phyloP scores from a whole-genome alignment of 1,284 basidiomycete species.

The Cryptococcus wingfieldii region DNA sequence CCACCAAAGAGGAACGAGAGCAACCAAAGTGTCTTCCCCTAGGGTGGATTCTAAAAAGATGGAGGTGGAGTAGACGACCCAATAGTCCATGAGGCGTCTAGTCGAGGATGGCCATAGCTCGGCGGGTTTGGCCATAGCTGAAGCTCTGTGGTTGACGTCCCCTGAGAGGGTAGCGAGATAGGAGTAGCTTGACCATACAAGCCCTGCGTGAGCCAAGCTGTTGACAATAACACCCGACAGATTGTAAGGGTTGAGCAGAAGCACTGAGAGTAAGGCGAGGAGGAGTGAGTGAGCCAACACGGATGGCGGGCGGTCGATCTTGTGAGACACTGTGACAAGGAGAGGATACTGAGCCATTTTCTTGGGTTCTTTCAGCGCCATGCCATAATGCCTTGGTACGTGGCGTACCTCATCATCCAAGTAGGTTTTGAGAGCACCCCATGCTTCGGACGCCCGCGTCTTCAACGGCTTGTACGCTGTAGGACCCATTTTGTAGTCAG shows the following conservation, averaged over 20 bases:
- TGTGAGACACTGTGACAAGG: neutral
- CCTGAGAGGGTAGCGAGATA: neutral
- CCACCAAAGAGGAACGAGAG: slow-evolving; percentile 11
- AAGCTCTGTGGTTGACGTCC: neutral
- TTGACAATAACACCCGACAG: slow-evolving; percentile 6
- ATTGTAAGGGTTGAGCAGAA: slow-evolving; percentile 13
- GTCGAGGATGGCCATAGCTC: neutral
- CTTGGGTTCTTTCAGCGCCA: neutral
- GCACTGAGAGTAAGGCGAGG: slow-evolving; percentile 4
- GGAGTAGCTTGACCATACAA: neutral
- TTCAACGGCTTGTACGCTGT: too few relatives aligned
- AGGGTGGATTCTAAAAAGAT: slow-evolving; percentile 1
- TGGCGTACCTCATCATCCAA: slow-evolving; percentile 2
- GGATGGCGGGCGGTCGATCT: slow-evolving; percentile 12
- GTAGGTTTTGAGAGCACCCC: neutral
- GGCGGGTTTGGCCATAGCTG: neutral
- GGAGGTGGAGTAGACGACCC: slow-evolving; percentile 10
- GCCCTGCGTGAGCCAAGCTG: slow-evolving; percentile 1
- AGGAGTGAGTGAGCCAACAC: slow-evolving; percentile 8
- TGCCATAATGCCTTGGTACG: neutral
- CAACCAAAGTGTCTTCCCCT: slow-evolving; percentile 1
- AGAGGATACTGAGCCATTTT: neutral
- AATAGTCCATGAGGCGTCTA: slow-evolving; percentile 7
- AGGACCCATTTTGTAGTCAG: too few relatives aligned
- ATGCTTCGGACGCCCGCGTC: too few relatives aligned